Evolutionary conservation across 2,329 filamentous ascomycete species (phyloP).

Genomic region (Xylaria multiplex): DNA sequence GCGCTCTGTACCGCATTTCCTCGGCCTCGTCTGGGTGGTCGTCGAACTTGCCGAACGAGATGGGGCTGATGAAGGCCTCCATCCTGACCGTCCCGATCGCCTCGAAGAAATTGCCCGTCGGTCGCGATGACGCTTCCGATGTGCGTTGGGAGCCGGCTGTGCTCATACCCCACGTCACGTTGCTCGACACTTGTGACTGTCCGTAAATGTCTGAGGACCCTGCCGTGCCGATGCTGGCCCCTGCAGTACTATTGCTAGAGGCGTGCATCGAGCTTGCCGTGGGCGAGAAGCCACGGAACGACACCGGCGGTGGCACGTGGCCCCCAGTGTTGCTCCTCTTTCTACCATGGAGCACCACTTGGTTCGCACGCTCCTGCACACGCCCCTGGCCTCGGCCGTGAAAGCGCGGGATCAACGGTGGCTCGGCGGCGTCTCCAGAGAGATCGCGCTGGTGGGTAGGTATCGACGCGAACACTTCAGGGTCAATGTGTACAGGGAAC

Average conservation of each 20-base stretch:
- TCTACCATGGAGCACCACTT: constrained; percentile 70
- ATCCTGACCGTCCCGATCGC: constrained; percentile 91
- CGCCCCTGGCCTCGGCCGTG: constrained; percentile 62
- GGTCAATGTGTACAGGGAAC: constrained; percentile 47
- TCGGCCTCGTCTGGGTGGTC: constrained; percentile 62
- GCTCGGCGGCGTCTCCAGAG: constrained; percentile 72
- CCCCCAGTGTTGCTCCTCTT: constrained; percentile 92
- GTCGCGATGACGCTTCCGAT: constrained; percentile 64
- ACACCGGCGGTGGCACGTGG: constrained; percentile 73
- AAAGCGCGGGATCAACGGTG: constrained; percentile 77
- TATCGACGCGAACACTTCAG: constrained; percentile 46
- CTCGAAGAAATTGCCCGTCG: constrained; percentile 77
- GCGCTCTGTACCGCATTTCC: constrained; percentile 58
- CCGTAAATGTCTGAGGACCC: constrained; percentile 69
- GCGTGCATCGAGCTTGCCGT: constrained; percentile 58
- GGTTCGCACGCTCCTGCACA: constrained; percentile 56
- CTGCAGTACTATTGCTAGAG: constrained; percentile 66
- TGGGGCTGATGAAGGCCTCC: constrained; percentile 89
- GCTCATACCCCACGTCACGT: constrained; percentile 58
- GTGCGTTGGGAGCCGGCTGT: constrained; percentile 60
- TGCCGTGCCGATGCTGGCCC: constrained; percentile 66
- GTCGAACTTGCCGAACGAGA: constrained; percentile 60
- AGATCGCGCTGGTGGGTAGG: constrained; percentile 59
- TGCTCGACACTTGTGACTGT: constrained; percentile 61
- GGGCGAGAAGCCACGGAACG: constrained; percentile 82